Evolutionary conservation across 768 basidiomycete genomes (phyloP).

Genomic region (Termitomyces heimii): DNA sequence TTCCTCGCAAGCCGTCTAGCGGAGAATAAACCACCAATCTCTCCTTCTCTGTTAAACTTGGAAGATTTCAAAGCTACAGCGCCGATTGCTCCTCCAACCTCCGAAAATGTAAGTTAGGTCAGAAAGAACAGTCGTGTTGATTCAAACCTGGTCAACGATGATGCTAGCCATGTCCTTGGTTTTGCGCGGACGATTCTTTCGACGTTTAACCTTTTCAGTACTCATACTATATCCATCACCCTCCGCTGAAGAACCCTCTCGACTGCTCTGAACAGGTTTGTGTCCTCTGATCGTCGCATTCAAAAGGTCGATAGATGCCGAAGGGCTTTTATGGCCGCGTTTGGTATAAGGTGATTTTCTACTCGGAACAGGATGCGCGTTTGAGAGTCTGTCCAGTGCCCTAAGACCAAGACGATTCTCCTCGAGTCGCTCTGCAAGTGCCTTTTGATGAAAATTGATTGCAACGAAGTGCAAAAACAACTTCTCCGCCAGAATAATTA

Average conservation of each 20-base stretch:
- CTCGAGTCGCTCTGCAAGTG: constrained; percentile 64
- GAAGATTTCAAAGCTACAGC: constrained; percentile 68
- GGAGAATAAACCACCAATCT: constrained; percentile 52
- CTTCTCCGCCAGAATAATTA: constrained; percentile 40
- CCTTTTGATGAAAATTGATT: constrained; percentile 75
- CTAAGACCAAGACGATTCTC: constrained; percentile 68
- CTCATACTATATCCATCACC: constrained; percentile 9
- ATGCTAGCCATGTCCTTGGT: constrained; percentile 54
- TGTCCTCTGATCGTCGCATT: constrained; percentile 9
- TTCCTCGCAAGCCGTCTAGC: constrained; percentile 65
- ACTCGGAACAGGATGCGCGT: constrained; percentile 42
- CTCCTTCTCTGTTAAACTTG: constrained; percentile 48
- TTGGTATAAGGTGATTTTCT: constrained; percentile 35
- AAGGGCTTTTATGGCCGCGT: constrained; percentile 39
- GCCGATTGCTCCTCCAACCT: constrained; percentile 59
- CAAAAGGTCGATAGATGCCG: constrained; percentile 28
- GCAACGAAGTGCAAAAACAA: constrained; percentile 70
- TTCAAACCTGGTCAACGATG: constrained; percentile 59
- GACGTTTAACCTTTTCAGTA: constrained; percentile 11
- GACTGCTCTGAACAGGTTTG: constrained; percentile 10
- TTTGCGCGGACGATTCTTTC: constrained; percentile 30
- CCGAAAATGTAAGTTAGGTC: not conserved
- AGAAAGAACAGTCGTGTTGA: not conserved
- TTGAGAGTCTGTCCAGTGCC: constrained; percentile 67
- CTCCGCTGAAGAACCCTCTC: constrained; percentile 8